Evolutionary conservation across 768 basidiomycete genomes (phyloP), one percentile per base, ranked within the genome.

Genomic region (Psilocybe sp.): DNA sequence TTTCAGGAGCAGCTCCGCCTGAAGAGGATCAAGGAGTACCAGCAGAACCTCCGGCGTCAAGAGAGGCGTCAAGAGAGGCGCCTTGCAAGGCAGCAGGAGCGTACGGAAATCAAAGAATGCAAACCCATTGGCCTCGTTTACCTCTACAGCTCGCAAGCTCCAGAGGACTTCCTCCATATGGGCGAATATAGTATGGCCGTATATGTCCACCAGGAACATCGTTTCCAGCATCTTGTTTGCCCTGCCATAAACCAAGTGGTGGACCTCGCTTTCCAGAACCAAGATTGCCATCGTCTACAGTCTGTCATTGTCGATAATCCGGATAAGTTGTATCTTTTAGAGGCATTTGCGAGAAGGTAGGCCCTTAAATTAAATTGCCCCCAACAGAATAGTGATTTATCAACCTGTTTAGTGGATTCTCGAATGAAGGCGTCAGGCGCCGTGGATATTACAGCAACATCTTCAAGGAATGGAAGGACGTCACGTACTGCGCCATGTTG

Each of bases 361-460:
- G 67, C 64, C 4, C 20, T 41, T 44, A 38, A 36, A 31, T 39
- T 31, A 43, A 41, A 31, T 37, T 49, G n/a, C 40, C 13, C 6
- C 32, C 16, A 16, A 2, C 45, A 11, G 40, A 37, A 43, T 40
- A 45, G 15, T 43, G 20, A 32, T 35, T 40, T 18, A 18, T 14
- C 49, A 23, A 34, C 36, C 43, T 53, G 23, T 52, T 16, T 52
- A 81, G 79, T 47, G 79, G 80, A 8, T 87, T 89, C 59, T 63
- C 63, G 6, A 78, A 82, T 51, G 87, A 89, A 64, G 87, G 87
- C 40, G 79, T 73, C 8, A 76, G 77, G 38, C 77, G 85, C 31
- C 73, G 79, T 39, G 73, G 79, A 0, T 77, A 81, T 47, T 77
- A 64, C 58, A 75, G 75, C 52, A 68, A 72, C 4, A 52, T 75